phyloP scores from a whole-genome alignment of 108 stramenopile genomes.

The Fragilaria crotonensis region DNA sequence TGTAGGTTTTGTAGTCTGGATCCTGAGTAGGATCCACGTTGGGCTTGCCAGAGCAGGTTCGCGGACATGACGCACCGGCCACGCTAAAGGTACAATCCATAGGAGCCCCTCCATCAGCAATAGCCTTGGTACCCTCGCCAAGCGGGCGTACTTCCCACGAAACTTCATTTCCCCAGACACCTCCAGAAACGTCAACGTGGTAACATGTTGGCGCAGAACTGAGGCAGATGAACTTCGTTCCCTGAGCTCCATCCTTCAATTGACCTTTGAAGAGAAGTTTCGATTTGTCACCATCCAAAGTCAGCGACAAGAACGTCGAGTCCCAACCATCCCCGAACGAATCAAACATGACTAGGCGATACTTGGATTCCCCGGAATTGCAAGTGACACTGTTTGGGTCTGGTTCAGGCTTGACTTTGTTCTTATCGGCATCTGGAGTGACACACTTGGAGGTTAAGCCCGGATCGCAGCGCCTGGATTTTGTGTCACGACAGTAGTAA shows the following conservation, averaged over 20 bases:
- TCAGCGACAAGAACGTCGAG: constrained; percentile 36
- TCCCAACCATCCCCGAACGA: constrained; percentile 90
- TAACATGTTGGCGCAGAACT: constrained; percentile 58
- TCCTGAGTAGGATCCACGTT: constrained; percentile 36
- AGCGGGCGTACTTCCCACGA: constrained; percentile 76
- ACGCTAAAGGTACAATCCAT: constrained; percentile 47
- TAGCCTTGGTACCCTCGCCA: constrained; percentile 37
- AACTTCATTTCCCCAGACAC: constrained; percentile 86
- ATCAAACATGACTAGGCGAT: constrained; percentile 70
- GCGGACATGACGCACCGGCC: constrained; percentile 42
- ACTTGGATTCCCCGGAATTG: constrained; percentile 29
- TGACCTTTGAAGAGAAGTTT: constrained; percentile 47
- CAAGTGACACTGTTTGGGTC: constrained; percentile 15
- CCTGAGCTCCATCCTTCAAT: constrained; percentile 60
- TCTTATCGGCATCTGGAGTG: constrained; percentile 18
- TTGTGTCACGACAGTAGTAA: constrained; percentile 80
- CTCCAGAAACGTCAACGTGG: constrained; percentile 54
- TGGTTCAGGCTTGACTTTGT: constrained; percentile 1
- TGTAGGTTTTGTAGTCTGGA: constrained; percentile 71
- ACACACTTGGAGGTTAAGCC: constrained; percentile 37
- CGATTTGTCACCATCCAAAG: constrained; percentile 8
- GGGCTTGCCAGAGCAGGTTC: constrained; percentile 48
- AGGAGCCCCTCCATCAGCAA: constrained; percentile 73
- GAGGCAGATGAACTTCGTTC: constrained; percentile 68
- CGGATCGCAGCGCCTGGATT: constrained; percentile 46